These are phyloP conservation scores for Penicillium diatomitis DNA, from an alignment of 495 filamentous ascomycete genomes.

Conservation along the genomic window DNA sequence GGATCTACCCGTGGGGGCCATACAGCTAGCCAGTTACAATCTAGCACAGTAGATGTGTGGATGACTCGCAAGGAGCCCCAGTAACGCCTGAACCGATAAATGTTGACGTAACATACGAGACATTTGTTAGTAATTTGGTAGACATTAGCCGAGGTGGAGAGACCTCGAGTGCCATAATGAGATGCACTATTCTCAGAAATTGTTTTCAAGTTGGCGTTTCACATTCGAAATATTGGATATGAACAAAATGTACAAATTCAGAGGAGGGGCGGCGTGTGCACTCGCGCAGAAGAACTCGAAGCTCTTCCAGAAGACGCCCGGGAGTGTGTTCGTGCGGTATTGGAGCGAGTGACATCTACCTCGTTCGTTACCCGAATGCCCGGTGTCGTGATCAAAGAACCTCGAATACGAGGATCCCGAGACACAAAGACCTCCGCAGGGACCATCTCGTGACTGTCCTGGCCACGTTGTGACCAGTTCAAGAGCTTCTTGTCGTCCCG, in stretches of 20 bases:
- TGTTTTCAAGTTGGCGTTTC: no score
- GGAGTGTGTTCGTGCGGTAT: not conserved
- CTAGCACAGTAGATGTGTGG: no score
- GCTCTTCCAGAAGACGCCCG: conserved; percentile 2
- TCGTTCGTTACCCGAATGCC: conserved; percentile 20
- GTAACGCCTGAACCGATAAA: no score
- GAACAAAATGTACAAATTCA: not conserved
- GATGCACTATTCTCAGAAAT: no score
- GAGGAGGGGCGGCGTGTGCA: not conserved
- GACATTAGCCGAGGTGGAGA: no score
- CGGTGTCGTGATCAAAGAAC: conserved; percentile 1
- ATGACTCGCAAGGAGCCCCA: no score
- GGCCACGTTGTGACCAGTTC: conserved; percentile 13
- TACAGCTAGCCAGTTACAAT: no score
- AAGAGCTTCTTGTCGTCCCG: conserved; percentile 19
- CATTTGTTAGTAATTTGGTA: no score
- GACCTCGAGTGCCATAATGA: no score
- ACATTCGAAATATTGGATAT: not conserved
- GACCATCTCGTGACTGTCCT: conserved; percentile 26
- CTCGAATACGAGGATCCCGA: conserved; percentile 4
- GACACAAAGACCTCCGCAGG: conserved; percentile 15
- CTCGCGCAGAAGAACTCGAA: not conserved
- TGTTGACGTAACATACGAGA: no score
- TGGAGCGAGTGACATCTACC: conserved; percentile 6
- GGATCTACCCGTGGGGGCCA: no score